Percentiles rank a stretch among this genome's conserved stretches.
phyloP scores from a whole-genome alignment of 192 early-diverging fungal species.

The Gorgonomyces haynaldii region DNA sequence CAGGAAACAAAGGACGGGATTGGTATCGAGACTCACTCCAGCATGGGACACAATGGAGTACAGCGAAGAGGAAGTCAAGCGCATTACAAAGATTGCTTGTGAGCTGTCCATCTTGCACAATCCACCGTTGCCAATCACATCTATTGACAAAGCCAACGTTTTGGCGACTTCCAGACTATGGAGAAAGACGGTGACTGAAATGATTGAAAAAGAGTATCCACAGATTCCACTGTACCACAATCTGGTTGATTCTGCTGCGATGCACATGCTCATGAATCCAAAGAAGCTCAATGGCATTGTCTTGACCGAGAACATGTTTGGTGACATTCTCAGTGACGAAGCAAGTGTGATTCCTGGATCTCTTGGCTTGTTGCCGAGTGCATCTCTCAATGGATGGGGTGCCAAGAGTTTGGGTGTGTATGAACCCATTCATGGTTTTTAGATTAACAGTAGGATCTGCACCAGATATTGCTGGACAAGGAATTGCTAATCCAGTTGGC shows the following conservation, averaged over 20 bases:
- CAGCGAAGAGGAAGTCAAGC: slow-evolving; percentile 77
- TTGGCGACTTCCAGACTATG: slow-evolving; percentile 94
- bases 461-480: slow-evolving; percentile 90
- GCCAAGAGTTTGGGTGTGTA: slow-evolving; percentile 76
- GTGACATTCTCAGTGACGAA: slow-evolving; percentile 95
- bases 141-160: slow-evolving; percentile 98
- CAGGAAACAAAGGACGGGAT: slow-evolving; percentile 74
- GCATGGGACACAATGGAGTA: slow-evolving; percentile 94
- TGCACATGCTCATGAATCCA: slow-evolving; percentile 92
- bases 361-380: slow-evolving; percentile 86
- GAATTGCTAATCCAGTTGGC: slow-evolving; percentile 93
- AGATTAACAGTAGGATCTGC: too few relatives aligned
- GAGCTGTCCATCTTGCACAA: slow-evolving; percentile 62
- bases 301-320: slow-evolving; percentile 99
- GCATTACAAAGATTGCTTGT: slow-evolving; percentile 91
- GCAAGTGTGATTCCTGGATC: slow-evolving; percentile 89
- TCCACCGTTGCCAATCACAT: slow-evolving; percentile 81
- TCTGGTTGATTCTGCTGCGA: slow-evolving; percentile 92
- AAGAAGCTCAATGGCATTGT: slow-evolving; percentile 85
- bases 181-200: slow-evolving; percentile 87
- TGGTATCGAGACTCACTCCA: slow-evolving; percentile 32
- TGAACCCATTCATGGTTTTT: slow-evolving; percentile 98
- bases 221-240: slow-evolving; percentile 76
- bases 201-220: slow-evolving; percentile 81
- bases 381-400: slow-evolving; percentile 79